phyloP scores from a whole-genome alignment of 1,139 yeast genomes.

The Scheffersomyces quercinus region DNA sequence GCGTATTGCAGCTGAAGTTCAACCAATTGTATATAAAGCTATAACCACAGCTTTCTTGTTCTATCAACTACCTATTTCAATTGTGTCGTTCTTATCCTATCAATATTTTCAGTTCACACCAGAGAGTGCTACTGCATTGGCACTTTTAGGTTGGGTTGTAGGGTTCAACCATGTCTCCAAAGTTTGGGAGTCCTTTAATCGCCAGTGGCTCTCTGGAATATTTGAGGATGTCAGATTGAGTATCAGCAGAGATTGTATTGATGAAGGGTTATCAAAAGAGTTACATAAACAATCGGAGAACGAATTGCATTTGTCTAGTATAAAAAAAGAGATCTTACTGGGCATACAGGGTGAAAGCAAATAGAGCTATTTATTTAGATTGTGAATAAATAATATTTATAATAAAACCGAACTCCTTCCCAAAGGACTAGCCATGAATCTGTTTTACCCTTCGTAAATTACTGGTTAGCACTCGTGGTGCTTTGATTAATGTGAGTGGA shows the following conservation, averaged over 20 bases:
- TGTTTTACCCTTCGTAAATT: too few relatives aligned
- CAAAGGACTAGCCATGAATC: too few relatives aligned
- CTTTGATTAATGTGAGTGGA: too few relatives aligned
- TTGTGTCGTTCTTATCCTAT: conserved; percentile 33
- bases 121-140: conserved; percentile 37
- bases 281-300: conserved; percentile 24
- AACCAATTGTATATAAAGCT: conserved; percentile 37
- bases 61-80: conserved; percentile 43
- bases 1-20: conserved; percentile 34
- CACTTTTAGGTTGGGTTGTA: conserved; percentile 41
- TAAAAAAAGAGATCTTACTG: conserved; percentile 20
- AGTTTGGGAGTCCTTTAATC: conserved; percentile 33
- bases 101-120: conserved; percentile 36
- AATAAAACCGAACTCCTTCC: too few relatives aligned
- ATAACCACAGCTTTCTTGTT: conserved; percentile 33
- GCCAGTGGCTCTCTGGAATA: conserved; percentile 29
- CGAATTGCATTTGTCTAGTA: conserved; percentile 18
- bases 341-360: conserved; percentile 1
- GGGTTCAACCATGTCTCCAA: conserved; percentile 48
- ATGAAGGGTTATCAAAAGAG: conserved; percentile 39
- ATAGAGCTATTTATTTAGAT: neutral
- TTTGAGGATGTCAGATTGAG: conserved; percentile 39
- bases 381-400: too few relatives aligned
- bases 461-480: too few relatives aligned
- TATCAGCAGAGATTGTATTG: conserved; percentile 39